Conservation (phyloP, 805 yeast species). For the Ogataea paraovalis region DNA sequence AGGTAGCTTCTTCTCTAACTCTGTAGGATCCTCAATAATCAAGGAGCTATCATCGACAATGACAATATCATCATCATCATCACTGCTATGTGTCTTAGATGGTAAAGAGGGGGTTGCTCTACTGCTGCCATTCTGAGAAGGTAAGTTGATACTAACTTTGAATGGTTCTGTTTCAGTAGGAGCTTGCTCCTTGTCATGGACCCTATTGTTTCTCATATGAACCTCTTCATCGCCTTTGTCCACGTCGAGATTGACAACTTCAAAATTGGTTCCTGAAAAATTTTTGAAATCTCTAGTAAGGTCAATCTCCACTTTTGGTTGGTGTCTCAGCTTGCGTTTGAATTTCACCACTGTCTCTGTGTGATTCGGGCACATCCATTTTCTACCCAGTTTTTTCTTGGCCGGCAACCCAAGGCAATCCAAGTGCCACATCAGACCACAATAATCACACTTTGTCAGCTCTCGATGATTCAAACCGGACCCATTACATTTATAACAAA, state of each 20-base stretch:
- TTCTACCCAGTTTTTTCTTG: conserved; percentile 67
- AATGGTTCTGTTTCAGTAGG: too few species aligned
- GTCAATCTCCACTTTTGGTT: conserved; percentile 50
- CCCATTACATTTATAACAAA: conserved; percentile 73
- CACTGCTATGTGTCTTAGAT: background rate
- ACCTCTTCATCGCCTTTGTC: conserved; percentile 16
- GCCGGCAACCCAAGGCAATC: conserved; percentile 84
- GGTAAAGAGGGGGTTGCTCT: background rate
- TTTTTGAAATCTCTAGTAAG: conserved; percentile 44
- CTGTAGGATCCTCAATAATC: conserved; percentile 17
- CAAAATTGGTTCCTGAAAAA: conserved; percentile 47
- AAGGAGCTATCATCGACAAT: conserved; percentile 10
- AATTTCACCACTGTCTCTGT: conserved; percentile 46
- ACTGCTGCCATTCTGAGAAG: background rate
- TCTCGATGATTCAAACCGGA: conserved; percentile 58
- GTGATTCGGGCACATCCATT: conserved; percentile 93
- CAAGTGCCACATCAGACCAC: conserved; percentile 80
- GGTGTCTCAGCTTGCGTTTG: conserved; percentile 49
- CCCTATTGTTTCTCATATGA: background rate
- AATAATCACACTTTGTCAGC: conserved; percentile 76
- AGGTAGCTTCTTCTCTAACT: conserved; percentile 25
- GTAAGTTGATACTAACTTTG: background rate
- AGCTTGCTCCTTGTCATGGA: background rate
- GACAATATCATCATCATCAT: too few species aligned
- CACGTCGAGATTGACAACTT: conserved; percentile 43